These are phyloP conservation scores for Scenedesmus sp. DNA, from an alignment of 163 green algal species.

Conservation along the genomic window DNA sequence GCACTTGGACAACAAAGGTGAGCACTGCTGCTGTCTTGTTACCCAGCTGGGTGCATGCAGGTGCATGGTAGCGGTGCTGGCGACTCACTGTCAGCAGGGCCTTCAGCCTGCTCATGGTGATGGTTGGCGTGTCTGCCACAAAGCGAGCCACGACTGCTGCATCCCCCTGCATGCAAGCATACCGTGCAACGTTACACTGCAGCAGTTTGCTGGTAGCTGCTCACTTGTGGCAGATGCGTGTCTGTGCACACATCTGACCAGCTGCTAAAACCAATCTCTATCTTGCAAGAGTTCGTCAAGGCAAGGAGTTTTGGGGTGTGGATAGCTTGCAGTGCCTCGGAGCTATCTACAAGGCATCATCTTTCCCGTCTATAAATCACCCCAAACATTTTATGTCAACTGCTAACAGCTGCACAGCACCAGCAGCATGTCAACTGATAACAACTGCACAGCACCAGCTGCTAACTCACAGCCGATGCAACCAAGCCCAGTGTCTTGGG, in stretches of 20 bases:
- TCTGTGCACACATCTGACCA: slow-evolving; percentile 5
- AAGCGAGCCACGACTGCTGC: slow-evolving; percentile 76
- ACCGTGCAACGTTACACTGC: background rate
- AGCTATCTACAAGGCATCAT: no score
- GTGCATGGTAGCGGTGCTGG: background rate
- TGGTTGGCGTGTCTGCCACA: slow-evolving; percentile 93
- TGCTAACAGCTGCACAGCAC: no score
- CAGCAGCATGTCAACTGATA: slow-evolving; percentile 8
- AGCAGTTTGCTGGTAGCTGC: background rate
- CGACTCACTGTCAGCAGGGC: slow-evolving; percentile 77
- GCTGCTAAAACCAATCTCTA: background rate
- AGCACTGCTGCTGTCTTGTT: background rate
- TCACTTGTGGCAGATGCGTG: background rate
- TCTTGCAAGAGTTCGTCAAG: no score
- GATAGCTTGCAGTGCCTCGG: no score
- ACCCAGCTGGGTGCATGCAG: background rate
- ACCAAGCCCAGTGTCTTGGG: slow-evolving; percentile 52
- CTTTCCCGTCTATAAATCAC: no score
- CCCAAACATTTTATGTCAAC: no score
- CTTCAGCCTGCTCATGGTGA: slow-evolving; percentile 95
- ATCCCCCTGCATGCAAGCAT: slow-evolving; percentile 57
- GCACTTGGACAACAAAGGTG: background rate
- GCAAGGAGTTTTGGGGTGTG: no score
- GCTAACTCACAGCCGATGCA: slow-evolving; percentile 29
- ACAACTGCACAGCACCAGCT: slow-evolving; percentile 9